Evolutionary conservation across 164 flowering plant genomes (phyloP).

Genomic region (Annona cherimola): DNA sequence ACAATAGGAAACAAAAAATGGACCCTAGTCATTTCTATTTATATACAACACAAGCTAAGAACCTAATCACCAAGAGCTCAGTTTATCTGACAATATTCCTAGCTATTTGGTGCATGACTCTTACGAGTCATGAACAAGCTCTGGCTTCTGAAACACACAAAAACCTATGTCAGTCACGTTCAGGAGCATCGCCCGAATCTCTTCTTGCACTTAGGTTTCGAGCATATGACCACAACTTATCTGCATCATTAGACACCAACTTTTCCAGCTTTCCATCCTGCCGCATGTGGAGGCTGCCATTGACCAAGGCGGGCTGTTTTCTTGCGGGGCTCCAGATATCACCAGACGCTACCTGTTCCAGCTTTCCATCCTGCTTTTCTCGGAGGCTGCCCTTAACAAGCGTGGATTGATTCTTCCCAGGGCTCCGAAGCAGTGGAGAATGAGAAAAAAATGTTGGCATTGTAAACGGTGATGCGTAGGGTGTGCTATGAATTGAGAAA

Average conservation of each 20-base stretch:
- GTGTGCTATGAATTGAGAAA: constrained; percentile 34
- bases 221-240: constrained; percentile 26
- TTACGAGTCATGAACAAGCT: not conserved
- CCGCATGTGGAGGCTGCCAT: constrained; percentile 3
- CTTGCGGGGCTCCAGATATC: constrained; percentile 32
- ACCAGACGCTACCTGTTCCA: constrained; percentile 16
- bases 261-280: constrained; percentile 23
- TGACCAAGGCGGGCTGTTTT: constrained; percentile 8
- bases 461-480: constrained; percentile 39
- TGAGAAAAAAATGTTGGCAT: constrained; percentile 29
- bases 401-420: constrained; percentile 22
- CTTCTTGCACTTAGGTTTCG: constrained; percentile 25
- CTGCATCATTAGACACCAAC: constrained; percentile 16
- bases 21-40: too few relatives aligned
- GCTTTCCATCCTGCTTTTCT: constrained; percentile 16
- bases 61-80: too few relatives aligned
- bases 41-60: too few relatives aligned
- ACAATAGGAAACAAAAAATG: too few relatives aligned
- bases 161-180: constrained; percentile 16
- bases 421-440: constrained; percentile 19
- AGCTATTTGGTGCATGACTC: not conserved
- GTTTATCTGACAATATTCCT: not conserved
- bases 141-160: not conserved
- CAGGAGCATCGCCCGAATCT: constrained; percentile 22
- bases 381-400: constrained; percentile 6